Conservation (phyloP, 2,329 filamentous ascomycete genomes). For the Sporothrix luriei region DNA sequence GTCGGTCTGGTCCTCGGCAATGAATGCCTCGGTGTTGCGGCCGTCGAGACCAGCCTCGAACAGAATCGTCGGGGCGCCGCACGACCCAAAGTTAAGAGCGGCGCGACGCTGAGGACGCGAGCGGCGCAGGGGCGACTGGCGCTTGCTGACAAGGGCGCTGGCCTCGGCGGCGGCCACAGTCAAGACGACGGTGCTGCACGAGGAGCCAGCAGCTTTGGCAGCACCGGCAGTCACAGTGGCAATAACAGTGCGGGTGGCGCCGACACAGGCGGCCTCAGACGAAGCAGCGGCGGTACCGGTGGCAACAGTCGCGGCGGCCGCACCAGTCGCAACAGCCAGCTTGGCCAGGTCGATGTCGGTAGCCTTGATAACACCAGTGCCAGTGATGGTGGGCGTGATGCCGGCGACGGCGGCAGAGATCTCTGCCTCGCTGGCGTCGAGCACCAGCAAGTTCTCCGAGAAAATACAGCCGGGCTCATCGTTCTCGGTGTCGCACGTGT, state of each 20-base stretch:
- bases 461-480: constrained; percentile 61
- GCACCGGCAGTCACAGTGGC: constrained; percentile 34
- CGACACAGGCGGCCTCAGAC: constrained; percentile 18
- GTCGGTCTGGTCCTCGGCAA: constrained; percentile 46
- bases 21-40: constrained; percentile 48
- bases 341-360: constrained; percentile 38
- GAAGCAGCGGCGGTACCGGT: constrained; percentile 28
- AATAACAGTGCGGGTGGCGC: constrained; percentile 25
- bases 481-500: constrained; percentile 55
- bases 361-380: constrained; percentile 37
- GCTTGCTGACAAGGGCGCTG: constrained; percentile 33
- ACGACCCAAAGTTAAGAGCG: constrained; percentile 45
- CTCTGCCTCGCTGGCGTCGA: constrained; percentile 57
- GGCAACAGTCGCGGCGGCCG: constrained; percentile 34
- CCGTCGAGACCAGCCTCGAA: constrained; percentile 51
- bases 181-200: constrained; percentile 33
- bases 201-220: constrained; percentile 33
- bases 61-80: constrained; percentile 47
- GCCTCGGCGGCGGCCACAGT: constrained; percentile 35
- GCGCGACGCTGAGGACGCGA: constrained; percentile 29
- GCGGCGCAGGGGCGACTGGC: constrained; percentile 20
- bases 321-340: constrained; percentile 35
- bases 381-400: constrained; percentile 38
- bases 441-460: constrained; percentile 56
- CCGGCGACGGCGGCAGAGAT: constrained; percentile 55